Evolutionary conservation across 805 yeast genomes (phyloP).

Genomic region (Suhomyces xylopsoci): DNA sequence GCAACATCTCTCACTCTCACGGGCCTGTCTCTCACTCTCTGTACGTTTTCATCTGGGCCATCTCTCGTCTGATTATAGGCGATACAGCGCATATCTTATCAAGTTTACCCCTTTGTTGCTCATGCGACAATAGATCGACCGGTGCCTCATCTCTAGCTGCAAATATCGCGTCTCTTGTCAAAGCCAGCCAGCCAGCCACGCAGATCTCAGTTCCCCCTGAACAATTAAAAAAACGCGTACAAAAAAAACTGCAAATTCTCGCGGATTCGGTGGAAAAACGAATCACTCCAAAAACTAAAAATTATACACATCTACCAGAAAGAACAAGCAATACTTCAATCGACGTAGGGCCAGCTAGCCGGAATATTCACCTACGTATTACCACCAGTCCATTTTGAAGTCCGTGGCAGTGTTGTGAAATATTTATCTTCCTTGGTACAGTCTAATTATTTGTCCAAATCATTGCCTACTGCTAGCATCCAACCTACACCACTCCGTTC

Average conservation of each 20-base stretch:
- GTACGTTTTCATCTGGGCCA: too few relatives aligned
- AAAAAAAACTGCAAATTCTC: conserved; percentile 4
- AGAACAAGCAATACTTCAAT: neutral
- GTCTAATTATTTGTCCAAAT: neutral
- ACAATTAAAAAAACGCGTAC: conserved; percentile 7
- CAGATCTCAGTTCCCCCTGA: neutral
- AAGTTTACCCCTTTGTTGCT: neutral
- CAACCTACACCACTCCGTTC: neutral
- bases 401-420: neutral
- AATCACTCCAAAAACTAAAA: neutral
- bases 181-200: neutral
- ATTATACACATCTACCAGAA: neutral
- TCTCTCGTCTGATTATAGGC: neutral
- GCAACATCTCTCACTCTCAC: neutral
- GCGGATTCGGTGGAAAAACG: neutral
- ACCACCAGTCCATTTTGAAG: neutral
- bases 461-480: neutral
- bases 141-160: neutral
- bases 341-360: neutral
- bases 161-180: neutral
- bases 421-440: neutral
- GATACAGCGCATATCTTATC: neutral
- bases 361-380: neutral
- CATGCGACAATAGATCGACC: neutral
- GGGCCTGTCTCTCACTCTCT: too few relatives aligned